Percentiles rank a stretch among this genome's conserved stretches.
These are phyloP conservation scores for Dacryopinax spathularia DNA, from an alignment of 768 basidiomycete species.

Conservation along the genomic window DNA sequence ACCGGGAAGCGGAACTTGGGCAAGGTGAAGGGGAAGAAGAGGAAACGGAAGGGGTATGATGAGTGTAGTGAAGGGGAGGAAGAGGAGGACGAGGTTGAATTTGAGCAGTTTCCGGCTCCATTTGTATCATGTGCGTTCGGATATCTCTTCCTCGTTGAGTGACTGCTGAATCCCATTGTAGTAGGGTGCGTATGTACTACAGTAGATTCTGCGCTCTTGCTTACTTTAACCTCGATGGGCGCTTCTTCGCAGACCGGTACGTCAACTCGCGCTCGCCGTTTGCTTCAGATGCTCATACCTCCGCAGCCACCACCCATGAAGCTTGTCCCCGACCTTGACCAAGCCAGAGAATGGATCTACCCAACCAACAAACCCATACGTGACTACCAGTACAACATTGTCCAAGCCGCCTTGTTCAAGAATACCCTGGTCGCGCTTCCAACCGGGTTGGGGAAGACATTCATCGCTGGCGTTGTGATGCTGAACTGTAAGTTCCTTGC, in stretches of 20 bases:
- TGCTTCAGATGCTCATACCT: slow-evolving; percentile 9
- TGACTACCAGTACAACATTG: slow-evolving; percentile 91
- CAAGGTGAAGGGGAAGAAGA: slow-evolving; percentile 47
- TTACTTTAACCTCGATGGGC: not conserved
- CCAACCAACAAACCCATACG: slow-evolving; percentile 78
- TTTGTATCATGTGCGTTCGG: slow-evolving; percentile 45
- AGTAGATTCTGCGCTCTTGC: not conserved
- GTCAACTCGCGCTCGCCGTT: not conserved
- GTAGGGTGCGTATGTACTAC: slow-evolving; percentile 35
- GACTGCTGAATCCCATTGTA: not conserved
- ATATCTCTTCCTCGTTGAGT: not conserved
- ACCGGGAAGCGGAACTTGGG: slow-evolving; percentile 43
- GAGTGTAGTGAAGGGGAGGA: slow-evolving; percentile 37
- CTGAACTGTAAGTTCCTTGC: slow-evolving; percentile 51
- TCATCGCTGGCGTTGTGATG: slow-evolving; percentile 95
- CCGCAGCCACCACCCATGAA: slow-evolving; percentile 45
- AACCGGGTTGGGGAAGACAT: slow-evolving; percentile 94
- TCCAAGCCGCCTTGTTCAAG: slow-evolving; percentile 68
- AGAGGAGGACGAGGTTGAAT: slow-evolving; percentile 40
- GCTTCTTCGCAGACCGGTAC: not conserved
- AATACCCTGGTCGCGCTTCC: slow-evolving; percentile 90
- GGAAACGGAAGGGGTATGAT: slow-evolving; percentile 30
- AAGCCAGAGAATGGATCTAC: slow-evolving; percentile 77
- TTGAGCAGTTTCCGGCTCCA: slow-evolving; percentile 77
- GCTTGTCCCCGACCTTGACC: slow-evolving; percentile 57